These are phyloP conservation scores for Helminthosporium solani DNA, from an alignment of 2,329 filamentous ascomycete genomes.

Conservation along the genomic window DNA sequence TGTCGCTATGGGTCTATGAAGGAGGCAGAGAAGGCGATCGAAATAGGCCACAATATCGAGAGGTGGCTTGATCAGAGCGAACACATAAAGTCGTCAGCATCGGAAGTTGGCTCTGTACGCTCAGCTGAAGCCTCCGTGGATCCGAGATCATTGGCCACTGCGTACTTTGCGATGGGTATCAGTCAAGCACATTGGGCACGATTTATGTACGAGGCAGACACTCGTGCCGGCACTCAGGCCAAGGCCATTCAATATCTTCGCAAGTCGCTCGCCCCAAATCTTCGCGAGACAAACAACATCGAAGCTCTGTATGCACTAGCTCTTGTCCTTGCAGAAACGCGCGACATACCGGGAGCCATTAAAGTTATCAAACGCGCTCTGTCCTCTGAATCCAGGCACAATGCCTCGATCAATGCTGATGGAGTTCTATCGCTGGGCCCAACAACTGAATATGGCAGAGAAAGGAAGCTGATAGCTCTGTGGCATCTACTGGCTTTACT, in stretches of 20 bases:
- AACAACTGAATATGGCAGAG: slow-evolving; percentile 46
- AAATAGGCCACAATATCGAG: slow-evolving; percentile 70
- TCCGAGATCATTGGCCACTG: slow-evolving; percentile 59
- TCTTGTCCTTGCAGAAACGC: slow-evolving; percentile 82
- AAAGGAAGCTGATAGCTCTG: slow-evolving; percentile 69
- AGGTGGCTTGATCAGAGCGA: slow-evolving; percentile 66
- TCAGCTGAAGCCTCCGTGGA: slow-evolving; percentile 51
- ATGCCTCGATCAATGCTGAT: slow-evolving; percentile 31
- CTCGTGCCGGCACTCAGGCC: slow-evolving; percentile 70
- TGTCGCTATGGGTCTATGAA: slow-evolving; percentile 76
- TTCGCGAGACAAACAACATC: slow-evolving; percentile 66
- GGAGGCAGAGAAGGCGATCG: slow-evolving; percentile 76
- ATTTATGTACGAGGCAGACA: slow-evolving; percentile 72
- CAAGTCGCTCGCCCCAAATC: slow-evolving; percentile 68
- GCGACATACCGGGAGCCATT: slow-evolving; percentile 77
- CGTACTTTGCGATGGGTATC: slow-evolving; percentile 83
- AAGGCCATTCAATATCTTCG: slow-evolving; percentile 76
- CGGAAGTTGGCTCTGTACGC: slow-evolving; percentile 26
- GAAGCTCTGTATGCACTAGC: slow-evolving; percentile 79
- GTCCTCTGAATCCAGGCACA: slow-evolving; percentile 51
- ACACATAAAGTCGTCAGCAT: slow-evolving; percentile 23
- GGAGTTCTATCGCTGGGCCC: slow-evolving; percentile 33
- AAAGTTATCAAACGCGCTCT: slow-evolving; percentile 78
- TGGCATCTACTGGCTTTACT: slow-evolving; percentile 91
- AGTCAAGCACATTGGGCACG: slow-evolving; percentile 86